These are phyloP conservation scores for Areca catechu DNA, from an alignment of 176 grass and related monocot genomes.

Conservation along the genomic window DNA sequence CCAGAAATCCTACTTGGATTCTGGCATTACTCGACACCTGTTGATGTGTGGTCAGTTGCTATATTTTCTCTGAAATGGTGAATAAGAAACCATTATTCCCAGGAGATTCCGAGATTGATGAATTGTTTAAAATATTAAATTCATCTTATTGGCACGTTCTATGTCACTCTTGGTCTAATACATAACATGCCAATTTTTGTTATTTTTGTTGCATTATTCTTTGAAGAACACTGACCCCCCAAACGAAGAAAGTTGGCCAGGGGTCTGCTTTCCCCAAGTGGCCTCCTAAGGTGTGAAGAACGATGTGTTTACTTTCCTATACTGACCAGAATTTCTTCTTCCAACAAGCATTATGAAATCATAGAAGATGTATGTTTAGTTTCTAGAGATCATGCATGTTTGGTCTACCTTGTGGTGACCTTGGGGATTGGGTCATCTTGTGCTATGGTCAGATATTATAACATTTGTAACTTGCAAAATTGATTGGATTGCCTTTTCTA, in stretches of 20 bases:
- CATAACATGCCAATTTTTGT: not conserved
- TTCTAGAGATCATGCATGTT: too few relatives aligned
- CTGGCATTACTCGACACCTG: conserved; percentile 75
- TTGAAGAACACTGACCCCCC: conserved; percentile 76
- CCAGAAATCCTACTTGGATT: conserved; percentile 88
- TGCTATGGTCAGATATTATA: too few relatives aligned
- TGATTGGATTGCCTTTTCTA: too few relatives aligned
- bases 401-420: too few relatives aligned
- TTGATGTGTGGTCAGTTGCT: conserved; percentile 93
- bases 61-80: conserved; percentile 96
- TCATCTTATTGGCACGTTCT: conserved; percentile 4
- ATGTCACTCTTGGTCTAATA: conserved; percentile 14
- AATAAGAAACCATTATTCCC: conserved; percentile 78
- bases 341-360: too few relatives aligned
- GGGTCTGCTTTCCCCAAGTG: conserved; percentile 85
- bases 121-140: conserved; percentile 63
- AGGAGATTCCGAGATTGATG: conserved; percentile 90
- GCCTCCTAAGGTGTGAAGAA: conserved; percentile 45
- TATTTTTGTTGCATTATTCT: not conserved
- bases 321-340: not conserved
- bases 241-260: conserved; percentile 87
- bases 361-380: too few relatives aligned
- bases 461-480: too few relatives aligned
- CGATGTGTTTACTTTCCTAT: conserved; percentile 12
- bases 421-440: too few relatives aligned